Evolutionary conservation across 139 green algal species (phyloP).

Genomic region (Zygnema cylindricum): DNA sequence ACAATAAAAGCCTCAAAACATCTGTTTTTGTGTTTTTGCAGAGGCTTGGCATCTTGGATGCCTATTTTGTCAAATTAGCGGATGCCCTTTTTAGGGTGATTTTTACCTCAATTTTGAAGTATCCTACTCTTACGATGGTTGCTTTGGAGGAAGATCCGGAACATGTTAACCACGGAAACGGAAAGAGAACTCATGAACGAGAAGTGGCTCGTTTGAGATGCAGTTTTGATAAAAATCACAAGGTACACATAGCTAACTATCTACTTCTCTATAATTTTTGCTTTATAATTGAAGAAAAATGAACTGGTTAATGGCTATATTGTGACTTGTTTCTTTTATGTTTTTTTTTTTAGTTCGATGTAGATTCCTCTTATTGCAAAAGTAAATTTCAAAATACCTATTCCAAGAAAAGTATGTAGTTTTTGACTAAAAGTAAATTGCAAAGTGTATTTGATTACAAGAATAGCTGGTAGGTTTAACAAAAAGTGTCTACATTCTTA

Average conservation of each 20-base stretch:
- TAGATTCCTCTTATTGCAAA: not conserved
- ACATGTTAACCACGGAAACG: not conserved
- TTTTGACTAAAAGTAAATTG: too few relatives aligned
- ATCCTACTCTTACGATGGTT: not conserved
- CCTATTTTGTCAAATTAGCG: not conserved
- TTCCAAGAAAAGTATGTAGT: too few relatives aligned
- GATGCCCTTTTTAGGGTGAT: conserved; percentile 18
- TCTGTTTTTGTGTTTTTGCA: conserved; percentile 6
- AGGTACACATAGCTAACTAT: not conserved
- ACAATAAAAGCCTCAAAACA: too few relatives aligned
- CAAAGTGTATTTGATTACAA: too few relatives aligned
- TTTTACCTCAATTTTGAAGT: conserved; percentile 4
- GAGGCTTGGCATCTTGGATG: not conserved
- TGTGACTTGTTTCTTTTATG: too few relatives aligned
- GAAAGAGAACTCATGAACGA: not conserved
- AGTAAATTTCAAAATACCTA: too few relatives aligned
- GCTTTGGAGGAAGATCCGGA: not conserved
- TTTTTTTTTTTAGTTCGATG: not conserved
- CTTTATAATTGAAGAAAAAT: too few relatives aligned
- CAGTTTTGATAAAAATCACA: not conserved
- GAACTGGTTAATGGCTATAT: too few relatives aligned
- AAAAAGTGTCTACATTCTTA: not conserved
- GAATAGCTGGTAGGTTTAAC: too few relatives aligned
- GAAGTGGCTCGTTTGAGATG: conserved; percentile 1
- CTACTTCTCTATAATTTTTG: not conserved